These are phyloP conservation scores for Thelonectria olida DNA, from an alignment of 2,329 filamentous ascomycete genomes.

Conservation along the genomic window DNA sequence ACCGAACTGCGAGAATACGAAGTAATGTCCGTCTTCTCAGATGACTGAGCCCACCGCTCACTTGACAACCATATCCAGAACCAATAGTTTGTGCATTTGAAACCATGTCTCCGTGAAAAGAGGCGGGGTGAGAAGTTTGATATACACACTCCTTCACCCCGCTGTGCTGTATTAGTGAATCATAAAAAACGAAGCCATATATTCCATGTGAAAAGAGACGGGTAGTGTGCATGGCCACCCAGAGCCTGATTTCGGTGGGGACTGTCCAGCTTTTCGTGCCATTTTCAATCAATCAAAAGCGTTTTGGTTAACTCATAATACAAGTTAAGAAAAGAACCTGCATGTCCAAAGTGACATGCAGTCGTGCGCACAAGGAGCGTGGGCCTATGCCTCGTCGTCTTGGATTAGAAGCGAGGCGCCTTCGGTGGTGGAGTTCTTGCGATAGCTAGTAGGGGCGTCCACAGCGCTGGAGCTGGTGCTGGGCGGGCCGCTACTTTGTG, in stretches of 20 bases:
- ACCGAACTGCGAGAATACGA: constrained; percentile 10
- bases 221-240: constrained; percentile 23
- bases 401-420: constrained; percentile 37
- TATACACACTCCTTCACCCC: constrained; percentile 4
- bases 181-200: constrained; percentile 29
- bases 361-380: background rate
- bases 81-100: constrained; percentile 17
- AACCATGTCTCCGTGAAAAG: constrained; percentile 18
- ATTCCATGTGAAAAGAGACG: constrained; percentile 29
- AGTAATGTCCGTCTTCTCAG: constrained; percentile 5
- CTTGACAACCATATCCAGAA: constrained; percentile 24
- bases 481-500: constrained; percentile 71
- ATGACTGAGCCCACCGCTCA: constrained; percentile 8
- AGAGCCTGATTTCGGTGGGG: constrained; percentile 18
- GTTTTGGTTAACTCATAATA: constrained; percentile 30
- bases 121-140: constrained; percentile 1
- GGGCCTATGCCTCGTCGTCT: constrained; percentile 43
- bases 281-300: constrained; percentile 11
- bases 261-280: constrained; percentile 7
- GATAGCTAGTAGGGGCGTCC: constrained; percentile 47
- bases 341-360: constrained; percentile 1
- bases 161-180: constrained; percentile 29
- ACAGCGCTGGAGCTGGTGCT: constrained; percentile 69
- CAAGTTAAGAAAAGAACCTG: constrained; percentile 16
- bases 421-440: constrained; percentile 30